Percentiles rank a stretch among this genome's conserved stretches.
Evolutionary conservation across 805 yeast species (phyloP).

Genomic region (Candida loeiensis): DNA sequence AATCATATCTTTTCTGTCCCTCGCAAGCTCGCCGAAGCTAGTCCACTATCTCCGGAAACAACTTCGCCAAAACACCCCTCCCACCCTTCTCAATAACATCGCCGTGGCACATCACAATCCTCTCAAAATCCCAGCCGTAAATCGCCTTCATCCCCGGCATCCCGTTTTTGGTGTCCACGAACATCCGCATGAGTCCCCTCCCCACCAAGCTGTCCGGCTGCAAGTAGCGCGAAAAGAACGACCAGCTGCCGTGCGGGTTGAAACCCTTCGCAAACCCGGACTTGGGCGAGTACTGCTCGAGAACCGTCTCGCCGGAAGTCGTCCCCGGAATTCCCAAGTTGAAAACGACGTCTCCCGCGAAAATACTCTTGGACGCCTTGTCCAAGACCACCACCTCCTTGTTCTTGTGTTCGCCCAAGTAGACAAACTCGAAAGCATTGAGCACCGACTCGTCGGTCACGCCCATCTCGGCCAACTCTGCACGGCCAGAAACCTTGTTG

Average conservation of each 20-base stretch:
- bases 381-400: conserved; percentile 16
- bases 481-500: conserved; percentile 11
- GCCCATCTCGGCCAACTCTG: conserved; percentile 11
- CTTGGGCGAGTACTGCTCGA: conserved; percentile 16
- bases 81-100: conserved; percentile 44
- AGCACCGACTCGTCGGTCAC: conserved; percentile 9
- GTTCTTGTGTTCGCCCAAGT: conserved; percentile 10
- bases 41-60: conserved; percentile 9
- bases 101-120: conserved; percentile 39
- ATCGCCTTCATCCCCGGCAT: conserved; percentile 18
- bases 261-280: conserved; percentile 12
- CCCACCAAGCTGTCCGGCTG: conserved; percentile 1
- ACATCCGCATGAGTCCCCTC: neutral
- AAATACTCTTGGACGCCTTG: conserved; percentile 10
- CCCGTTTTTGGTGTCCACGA: conserved; percentile 11
- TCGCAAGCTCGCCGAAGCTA: too few species aligned
- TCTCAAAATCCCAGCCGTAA: conserved; percentile 23
- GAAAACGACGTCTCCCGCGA: conserved; percentile 14
- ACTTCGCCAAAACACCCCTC: conserved; percentile 21
- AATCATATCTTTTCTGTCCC: too few species aligned
- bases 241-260: conserved; percentile 15
- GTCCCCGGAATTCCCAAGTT: conserved; percentile 12
- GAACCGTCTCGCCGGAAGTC: conserved; percentile 5
- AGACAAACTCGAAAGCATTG: conserved; percentile 13
- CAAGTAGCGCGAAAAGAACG: conserved; percentile 11